Conservation (phyloP, 2,329 filamentous ascomycete genomes). For the Alternaria brassicae region DNA sequence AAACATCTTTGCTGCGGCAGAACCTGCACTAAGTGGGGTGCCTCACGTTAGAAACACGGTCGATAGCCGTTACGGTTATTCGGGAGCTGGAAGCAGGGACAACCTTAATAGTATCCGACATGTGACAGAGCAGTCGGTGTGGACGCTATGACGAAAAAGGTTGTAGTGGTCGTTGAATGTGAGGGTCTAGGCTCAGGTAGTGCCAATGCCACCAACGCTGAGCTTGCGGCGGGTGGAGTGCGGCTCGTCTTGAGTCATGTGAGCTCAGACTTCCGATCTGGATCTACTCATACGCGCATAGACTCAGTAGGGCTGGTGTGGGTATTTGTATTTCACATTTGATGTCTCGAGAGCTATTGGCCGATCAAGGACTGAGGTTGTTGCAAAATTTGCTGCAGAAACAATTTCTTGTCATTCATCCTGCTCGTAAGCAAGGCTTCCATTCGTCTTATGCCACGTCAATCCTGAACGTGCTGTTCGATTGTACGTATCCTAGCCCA, state of each 20-base stretch:
- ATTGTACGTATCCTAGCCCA: background rate
- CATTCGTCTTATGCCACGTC: background rate
- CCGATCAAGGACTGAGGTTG: rapidly evolving
- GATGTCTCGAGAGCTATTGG: background rate
- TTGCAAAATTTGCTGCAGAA: background rate
- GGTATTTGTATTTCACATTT: background rate
- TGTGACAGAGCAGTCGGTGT: background rate
- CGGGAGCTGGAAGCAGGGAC: background rate
- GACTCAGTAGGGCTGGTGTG: background rate
- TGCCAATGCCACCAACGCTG: no score
- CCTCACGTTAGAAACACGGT: background rate
- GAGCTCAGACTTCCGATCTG: background rate
- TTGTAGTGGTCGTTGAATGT: background rate
- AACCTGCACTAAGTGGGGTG: background rate
- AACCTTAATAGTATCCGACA: background rate
- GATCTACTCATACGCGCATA: background rate
- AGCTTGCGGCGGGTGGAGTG: background rate
- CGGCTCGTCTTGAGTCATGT: background rate
- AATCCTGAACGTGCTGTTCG: background rate
- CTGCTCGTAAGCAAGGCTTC: background rate
- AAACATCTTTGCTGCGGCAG: background rate
- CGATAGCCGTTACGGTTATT: background rate
- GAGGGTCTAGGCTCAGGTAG: background rate
- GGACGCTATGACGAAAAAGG: background rate
- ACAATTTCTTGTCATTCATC: background rate